A percentile compares a stretch with the other conserved stretches of the same genome.
phyloP scores from a whole-genome alignment of 495 filamentous ascomycete species.

The Hamigera avellanea region DNA sequence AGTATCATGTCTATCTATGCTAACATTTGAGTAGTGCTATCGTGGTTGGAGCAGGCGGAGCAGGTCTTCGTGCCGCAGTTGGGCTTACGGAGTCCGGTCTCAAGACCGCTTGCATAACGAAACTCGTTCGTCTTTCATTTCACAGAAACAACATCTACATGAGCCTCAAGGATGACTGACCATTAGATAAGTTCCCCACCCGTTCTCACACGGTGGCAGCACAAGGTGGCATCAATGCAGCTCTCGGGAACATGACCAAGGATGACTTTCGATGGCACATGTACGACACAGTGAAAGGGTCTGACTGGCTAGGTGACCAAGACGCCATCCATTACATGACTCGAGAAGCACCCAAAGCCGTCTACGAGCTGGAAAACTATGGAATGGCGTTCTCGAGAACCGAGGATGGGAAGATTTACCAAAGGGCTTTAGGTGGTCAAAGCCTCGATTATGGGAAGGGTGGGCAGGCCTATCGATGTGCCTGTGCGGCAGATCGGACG shows the following conservation, averaged over 20 bases:
- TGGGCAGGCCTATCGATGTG: conserved; percentile 78
- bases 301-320: conserved; percentile 83
- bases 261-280: conserved; percentile 94
- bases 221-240: conserved; percentile 39
- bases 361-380: conserved; percentile 81
- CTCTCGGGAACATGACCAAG: conserved; percentile 33
- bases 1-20: too few species aligned
- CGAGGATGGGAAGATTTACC: conserved; percentile 80
- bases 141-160: too few species aligned
- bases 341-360: conserved; percentile 65
- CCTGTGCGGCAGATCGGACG: conserved; percentile 74
- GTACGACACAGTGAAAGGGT: conserved; percentile 89
- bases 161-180: too few species aligned
- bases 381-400: conserved; percentile 83
- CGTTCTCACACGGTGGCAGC: conserved; percentile 1
- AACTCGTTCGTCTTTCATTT: too few species aligned
- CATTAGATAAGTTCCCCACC: too few species aligned
- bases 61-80: too few species aligned
- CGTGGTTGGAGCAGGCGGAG: too few species aligned
- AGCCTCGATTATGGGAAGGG: conserved; percentile 76
- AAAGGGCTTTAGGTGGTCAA: conserved; percentile 80
- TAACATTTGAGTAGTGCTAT: too few species aligned
- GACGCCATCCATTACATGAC: conserved; percentile 93
- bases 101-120: too few species aligned
- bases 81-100: too few species aligned